Base-by-base conservation (phyloP, 106 monocot species). In the Dioscorea alata region DNA sequence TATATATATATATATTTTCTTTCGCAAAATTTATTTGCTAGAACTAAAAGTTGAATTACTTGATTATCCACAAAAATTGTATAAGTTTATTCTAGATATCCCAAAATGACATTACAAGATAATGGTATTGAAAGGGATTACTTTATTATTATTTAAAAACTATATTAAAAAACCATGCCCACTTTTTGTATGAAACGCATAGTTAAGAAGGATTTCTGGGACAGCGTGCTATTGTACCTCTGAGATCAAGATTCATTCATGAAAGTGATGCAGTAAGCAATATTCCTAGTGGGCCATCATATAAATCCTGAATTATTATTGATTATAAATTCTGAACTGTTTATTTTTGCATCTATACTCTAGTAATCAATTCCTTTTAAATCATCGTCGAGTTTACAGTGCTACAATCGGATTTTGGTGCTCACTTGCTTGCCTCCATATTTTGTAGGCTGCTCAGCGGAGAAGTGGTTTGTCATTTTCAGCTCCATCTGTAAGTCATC, bases 401-500 rank as follows among this genome's bases (percentile, higher is more conserved):
- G 6, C 7, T 42, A 34, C 21, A 64, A 63, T 21, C 18, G 23
- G 25, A 35, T 56, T 23, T 63, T 64, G 32, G 16, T 64, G 31
- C 20, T 53, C 19, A 18, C 22, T 24, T 32, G 2, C 67, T 60
- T 58, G 23, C 15, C 6, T 75, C 34, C 13, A 34, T 57, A 68
- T 25, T 42, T 50, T 34, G 8, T 64, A 87, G 86, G 75, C 48
- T 69, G 61, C 35, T 25, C 23, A 52, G 48, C 49, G 73, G 71
- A 79, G 49, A 63, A 75, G 70, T 58, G 25, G 33, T 50, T 24
- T 24, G 50, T 64, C 76, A 62, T 63, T 76, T 51, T 63, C 21
- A 10, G 49, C 56, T 59, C 66, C 59, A 50, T 33, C 59, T 64
- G 84, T 85, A 56, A 67, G 74, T 78, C 20, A 33, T 50, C 63